A percentile compares a stretch with the other conserved stretches of the same genome.
Evolutionary conservation across 2,329 filamentous ascomycete species (phyloP).

Genomic region (Scedosporium boydii): DNA sequence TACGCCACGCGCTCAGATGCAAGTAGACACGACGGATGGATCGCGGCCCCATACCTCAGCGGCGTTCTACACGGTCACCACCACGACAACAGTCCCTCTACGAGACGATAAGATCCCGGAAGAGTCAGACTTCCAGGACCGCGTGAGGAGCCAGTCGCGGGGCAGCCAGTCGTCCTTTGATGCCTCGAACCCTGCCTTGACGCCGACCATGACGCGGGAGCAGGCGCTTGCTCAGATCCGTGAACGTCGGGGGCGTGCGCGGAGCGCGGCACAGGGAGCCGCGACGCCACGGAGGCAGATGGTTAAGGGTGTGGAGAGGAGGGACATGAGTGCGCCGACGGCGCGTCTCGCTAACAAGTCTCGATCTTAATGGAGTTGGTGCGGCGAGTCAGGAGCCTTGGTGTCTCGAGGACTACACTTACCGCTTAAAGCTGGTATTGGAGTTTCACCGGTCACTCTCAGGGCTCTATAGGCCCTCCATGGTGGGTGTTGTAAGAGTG

Average conservation of each 20-base stretch:
- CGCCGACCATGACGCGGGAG: constrained; percentile 60
- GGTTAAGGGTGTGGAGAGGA: constrained; percentile 35
- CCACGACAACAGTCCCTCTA: constrained; percentile 41
- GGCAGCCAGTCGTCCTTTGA: constrained; percentile 34
- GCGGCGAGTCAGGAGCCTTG: too few relatives aligned
- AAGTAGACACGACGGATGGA: constrained; percentile 14
- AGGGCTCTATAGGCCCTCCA: too few relatives aligned
- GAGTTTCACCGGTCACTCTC: too few relatives aligned
- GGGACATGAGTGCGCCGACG: constrained; percentile 39
- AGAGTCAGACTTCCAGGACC: constrained; percentile 31
- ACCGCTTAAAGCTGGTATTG: too few relatives aligned
- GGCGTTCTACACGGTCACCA: constrained; percentile 36
- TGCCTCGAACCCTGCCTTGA: constrained; percentile 47
- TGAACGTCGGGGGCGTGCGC: constrained; percentile 60
- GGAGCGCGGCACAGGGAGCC: constrained; percentile 55
- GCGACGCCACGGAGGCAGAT: constrained; percentile 48
- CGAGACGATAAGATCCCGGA: constrained; percentile 30
- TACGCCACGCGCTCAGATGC: constrained; percentile 9
- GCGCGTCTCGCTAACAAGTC: constrained; percentile 17
- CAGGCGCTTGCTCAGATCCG: constrained; percentile 67
- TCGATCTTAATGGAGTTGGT: background rate
- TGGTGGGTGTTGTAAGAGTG: too few relatives aligned
- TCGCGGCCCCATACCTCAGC: constrained; percentile 36
- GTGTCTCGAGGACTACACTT: too few relatives aligned
- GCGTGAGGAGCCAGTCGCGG: background rate